Conservation (phyloP, 768 basidiomycete genomes). For the Psilocybe cyanescens region DNA sequence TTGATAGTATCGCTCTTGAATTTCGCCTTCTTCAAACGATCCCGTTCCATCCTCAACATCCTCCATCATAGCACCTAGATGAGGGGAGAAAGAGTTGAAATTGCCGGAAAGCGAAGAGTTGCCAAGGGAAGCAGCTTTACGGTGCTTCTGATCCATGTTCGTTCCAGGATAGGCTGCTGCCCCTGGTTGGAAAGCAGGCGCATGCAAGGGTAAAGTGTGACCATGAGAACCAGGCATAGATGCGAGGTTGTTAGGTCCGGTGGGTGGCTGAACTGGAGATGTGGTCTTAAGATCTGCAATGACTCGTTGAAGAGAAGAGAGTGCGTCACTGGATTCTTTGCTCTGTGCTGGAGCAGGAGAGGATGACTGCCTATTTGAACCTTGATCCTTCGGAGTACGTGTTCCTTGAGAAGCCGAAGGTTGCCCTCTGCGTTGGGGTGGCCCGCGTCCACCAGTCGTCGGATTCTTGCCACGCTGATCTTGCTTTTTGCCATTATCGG, state of each 20-base stretch:
- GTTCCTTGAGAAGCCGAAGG: slow-evolving; percentile 60
- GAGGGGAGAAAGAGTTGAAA: slow-evolving; percentile 76
- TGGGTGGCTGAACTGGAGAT: slow-evolving; percentile 60
- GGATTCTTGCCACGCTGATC: slow-evolving; percentile 63
- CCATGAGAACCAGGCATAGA: slow-evolving; percentile 53
- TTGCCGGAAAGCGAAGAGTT: slow-evolving; percentile 57
- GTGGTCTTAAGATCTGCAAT: slow-evolving; percentile 93
- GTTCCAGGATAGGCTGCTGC: slow-evolving; percentile 54
- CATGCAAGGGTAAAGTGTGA: slow-evolving; percentile 63
- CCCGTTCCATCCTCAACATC: slow-evolving; percentile 66
- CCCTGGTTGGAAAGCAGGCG: slow-evolving; percentile 77
- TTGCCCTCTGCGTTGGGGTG: slow-evolving; percentile 58
- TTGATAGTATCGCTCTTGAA: slow-evolving; percentile 59
- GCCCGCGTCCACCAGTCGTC: slow-evolving; percentile 47
- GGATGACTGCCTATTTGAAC: slow-evolving; percentile 47
- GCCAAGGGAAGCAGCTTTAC: slow-evolving; percentile 81
- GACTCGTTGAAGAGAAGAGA: slow-evolving; percentile 89
- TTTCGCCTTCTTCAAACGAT: slow-evolving; percentile 81
- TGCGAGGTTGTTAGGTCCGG: slow-evolving; percentile 42
- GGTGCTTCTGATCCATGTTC: slow-evolving; percentile 66
- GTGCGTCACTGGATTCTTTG: slow-evolving; percentile 75
- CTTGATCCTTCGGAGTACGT: slow-evolving; percentile 52
- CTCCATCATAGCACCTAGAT: slow-evolving; percentile 84
- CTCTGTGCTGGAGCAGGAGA: slow-evolving; percentile 54
- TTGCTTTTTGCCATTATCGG: slow-evolving; percentile 56